Evolutionary conservation across 768 basidiomycete genomes (phyloP), one percentile per base, ranked within the genome.

Genomic region (Hemileccinum rubropunctum): DNA sequence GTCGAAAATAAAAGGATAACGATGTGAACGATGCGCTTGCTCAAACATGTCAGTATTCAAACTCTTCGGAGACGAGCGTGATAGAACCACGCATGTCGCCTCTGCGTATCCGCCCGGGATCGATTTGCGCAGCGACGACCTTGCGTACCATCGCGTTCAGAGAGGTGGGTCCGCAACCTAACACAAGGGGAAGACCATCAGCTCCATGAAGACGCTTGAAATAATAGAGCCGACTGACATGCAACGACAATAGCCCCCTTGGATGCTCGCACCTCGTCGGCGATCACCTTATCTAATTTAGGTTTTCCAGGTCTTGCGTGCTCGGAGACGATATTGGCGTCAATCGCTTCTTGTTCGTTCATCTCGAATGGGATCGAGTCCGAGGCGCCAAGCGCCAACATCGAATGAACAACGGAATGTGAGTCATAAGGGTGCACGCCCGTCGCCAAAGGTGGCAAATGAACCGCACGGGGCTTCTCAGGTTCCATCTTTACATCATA

Each of bases 91-190:
- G 75, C 65, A 74, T 71, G 63, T 85, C 82, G 3, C 82, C 85
- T 41, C 70, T 66, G 50, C 73, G 58, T 51, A 84, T 71, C 49
- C 76, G 73, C 27, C 56, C 57, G 18, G 83, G 80, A 60, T 80
- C 74, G 51, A 88, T 86, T 50, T 82, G 79, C 27, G 73, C 64
- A 1, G 84, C 75, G 9, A 89, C 76, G 36, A 78, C 69, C 64
- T 86, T 84, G 36, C 89, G 74, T 8, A 90, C 78, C 58, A 86
- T 69, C 6, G 78, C 81, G 62, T 87, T 85, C 44, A 91, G 72
- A 7, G 84, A 81, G 0, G 76, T 73, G 0, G 88, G 88, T 1
- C 88, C 89, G 59, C 88, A 91, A 57, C 83, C 86, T 86, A 53
- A n/a, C 43, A 34, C 38, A 13, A 30, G 27, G 4, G 27, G 9